Percentiles rank a stretch among this genome's conserved stretches.
phyloP scores from a whole-genome alignment of 2,329 filamentous ascomycete species.

The Fusarium hainanense region DNA sequence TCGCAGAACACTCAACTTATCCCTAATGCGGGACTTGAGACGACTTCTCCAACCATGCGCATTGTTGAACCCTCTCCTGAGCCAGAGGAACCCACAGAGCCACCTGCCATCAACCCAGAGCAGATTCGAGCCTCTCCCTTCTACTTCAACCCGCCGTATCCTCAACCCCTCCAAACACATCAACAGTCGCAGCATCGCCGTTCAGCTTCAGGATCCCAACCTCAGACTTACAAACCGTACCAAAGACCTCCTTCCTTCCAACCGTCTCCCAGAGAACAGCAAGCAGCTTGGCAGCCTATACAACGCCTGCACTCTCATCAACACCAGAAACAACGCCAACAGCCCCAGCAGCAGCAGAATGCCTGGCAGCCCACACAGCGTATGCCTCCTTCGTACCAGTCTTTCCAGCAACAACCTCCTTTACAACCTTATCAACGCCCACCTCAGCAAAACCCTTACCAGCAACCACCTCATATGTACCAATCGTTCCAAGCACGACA shows the following conservation, averaged over 20 bases:
- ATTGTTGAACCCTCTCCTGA: conserved; percentile 52
- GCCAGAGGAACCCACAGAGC: conserved; percentile 42
- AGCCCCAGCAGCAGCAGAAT: conserved; percentile 37
- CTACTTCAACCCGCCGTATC: conserved; percentile 41
- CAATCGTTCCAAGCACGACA: conserved; percentile 28
- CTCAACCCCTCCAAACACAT: conserved; percentile 36
- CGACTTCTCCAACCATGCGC: conserved; percentile 53
- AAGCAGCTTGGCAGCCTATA: conserved; percentile 30
- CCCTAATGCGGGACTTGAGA: conserved; percentile 38
- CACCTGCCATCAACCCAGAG: background rate
- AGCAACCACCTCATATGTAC: conserved; percentile 30
- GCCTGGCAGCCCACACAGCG: conserved; percentile 27
- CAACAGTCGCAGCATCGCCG: conserved; percentile 32
- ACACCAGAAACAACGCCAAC: conserved; percentile 26
- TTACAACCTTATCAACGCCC: conserved; percentile 27
- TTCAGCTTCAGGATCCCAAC: conserved; percentile 23
- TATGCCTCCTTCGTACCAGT: conserved; percentile 37
- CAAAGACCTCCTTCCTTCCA: conserved; percentile 34
- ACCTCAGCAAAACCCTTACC: conserved; percentile 26
- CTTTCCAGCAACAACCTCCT: conserved; percentile 38
- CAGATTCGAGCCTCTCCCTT: conserved; percentile 36
- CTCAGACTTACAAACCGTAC: conserved; percentile 28
- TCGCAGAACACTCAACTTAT: conserved; percentile 16
- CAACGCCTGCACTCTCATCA: conserved; percentile 37
- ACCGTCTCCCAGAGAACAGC: conserved; percentile 29